Evolutionary conservation across 495 filamentous ascomycete genomes (phyloP).

Genomic region (Aspergillus kassunensis): DNA sequence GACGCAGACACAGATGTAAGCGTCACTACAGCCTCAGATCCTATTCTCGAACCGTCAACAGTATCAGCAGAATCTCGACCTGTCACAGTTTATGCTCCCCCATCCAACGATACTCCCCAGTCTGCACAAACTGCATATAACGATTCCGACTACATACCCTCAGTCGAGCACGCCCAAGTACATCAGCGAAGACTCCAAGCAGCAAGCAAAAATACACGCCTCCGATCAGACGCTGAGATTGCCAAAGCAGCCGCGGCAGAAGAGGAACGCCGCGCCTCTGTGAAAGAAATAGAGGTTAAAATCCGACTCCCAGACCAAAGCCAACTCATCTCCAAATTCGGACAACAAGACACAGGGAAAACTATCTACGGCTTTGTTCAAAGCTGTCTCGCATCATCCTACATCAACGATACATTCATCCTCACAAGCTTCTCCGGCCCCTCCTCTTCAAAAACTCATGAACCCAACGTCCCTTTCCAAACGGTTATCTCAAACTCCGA

Average conservation of each 20-base stretch:
- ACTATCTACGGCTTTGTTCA: constrained; percentile 66
- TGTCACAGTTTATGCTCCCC: constrained; percentile 72
- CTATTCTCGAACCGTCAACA: constrained; percentile 11
- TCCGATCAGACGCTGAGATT: constrained; percentile 49
- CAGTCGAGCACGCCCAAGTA: constrained; percentile 76
- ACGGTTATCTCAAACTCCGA: constrained; percentile 41
- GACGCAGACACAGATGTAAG: constrained; percentile 5
- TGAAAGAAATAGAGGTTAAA: constrained; percentile 69
- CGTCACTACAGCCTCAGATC: constrained; percentile 5
- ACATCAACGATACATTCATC: constrained; percentile 44
- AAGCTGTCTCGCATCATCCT: constrained; percentile 32
- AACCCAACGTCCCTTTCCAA: constrained; percentile 19
- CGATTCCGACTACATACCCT: constrained; percentile 75
- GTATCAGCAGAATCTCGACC: constrained; percentile 37
- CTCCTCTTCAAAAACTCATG: constrained; percentile 11
- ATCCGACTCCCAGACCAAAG: constrained; percentile 85
- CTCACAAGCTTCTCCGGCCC: constrained; percentile 38
- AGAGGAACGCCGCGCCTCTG: constrained; percentile 55
- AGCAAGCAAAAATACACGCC: constrained; percentile 61
- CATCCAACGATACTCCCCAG: constrained; percentile 64
- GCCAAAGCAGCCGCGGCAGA: constrained; percentile 46
- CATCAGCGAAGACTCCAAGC: constrained; percentile 70
- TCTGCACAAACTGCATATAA: constrained; percentile 63
- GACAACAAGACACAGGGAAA: constrained; percentile 57
- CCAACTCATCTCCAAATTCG: constrained; percentile 61